Evolutionary conservation across 495 filamentous ascomycete species (phyloP).

Genomic region (Hypomontagnella monticulosa): DNA sequence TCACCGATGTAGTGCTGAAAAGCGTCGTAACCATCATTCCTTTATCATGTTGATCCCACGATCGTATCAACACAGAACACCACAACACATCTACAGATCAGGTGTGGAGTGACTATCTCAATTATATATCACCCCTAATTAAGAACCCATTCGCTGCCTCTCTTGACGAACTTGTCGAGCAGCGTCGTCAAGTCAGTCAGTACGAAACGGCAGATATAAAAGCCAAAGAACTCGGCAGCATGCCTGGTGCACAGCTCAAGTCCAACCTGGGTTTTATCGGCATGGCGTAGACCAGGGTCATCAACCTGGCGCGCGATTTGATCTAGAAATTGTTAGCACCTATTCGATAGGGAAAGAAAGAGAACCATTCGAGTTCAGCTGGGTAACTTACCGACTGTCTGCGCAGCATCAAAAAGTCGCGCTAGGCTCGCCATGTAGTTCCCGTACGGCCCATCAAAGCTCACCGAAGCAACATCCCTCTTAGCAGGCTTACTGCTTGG

Average conservation of each 20-base stretch:
- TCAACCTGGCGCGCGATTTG: conserved; percentile 96
- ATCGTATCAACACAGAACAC: conserved; percentile 6
- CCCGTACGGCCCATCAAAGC: conserved; percentile 83
- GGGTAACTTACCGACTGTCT: conserved; percentile 82
- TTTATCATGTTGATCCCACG: conserved; percentile 11
- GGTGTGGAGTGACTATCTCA: background rate
- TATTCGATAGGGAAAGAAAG: background rate
- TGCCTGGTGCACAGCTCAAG: conserved; percentile 92
- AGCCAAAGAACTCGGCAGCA: conserved; percentile 97
- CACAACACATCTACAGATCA: background rate
- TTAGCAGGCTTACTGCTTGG: conserved; percentile 68
- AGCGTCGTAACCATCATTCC: background rate
- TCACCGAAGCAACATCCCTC: conserved; percentile 72
- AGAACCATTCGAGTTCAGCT: background rate
- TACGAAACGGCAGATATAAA: conserved; percentile 95
- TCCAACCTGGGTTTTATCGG: conserved; percentile 85
- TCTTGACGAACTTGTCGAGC: conserved; percentile 96
- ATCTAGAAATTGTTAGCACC: conserved; percentile 63
- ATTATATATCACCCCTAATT: conserved; percentile 36
- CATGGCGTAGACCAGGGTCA: conserved; percentile 85
- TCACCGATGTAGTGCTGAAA: background rate
- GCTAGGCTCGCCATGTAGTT: conserved; percentile 92
- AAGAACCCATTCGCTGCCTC: conserved; percentile 94
- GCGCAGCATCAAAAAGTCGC: conserved; percentile 91
- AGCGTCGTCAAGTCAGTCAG: conserved; percentile 84